Evolutionary conservation across 495 filamentous ascomycete genomes (phyloP), one percentile per base, ranked within the genome.

Genomic region (Lophiotrema nucula): DNA sequence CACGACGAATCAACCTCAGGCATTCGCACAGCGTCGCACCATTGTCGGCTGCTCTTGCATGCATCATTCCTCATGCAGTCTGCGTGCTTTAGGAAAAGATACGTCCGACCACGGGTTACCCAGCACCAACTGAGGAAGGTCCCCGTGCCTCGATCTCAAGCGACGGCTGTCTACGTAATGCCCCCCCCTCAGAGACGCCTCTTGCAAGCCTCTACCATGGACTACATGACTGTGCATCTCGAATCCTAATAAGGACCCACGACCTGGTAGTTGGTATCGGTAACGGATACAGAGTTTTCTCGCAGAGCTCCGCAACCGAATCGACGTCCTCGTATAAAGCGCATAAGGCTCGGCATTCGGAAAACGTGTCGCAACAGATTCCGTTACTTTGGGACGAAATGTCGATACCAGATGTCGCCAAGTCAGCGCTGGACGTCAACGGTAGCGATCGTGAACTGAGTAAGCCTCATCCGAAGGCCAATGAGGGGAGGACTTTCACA

Each of bases 401-500:
- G 31, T 35, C 31, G 8, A 8, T 35, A 15, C 44, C 41, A 22
- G 57, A 62, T 50, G 27, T 50, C 33, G 35, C 51, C 8, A 62
- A 62, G 39, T 11, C 27, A 13, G 43, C 54, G 19, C 19, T 44
- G 27, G 53, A 43, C 18, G 33, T 49, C 18, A 60, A 23, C 47
- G 46, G 37, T 4, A 66, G 54, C 22, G 35, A 46, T 15, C 42
- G 56, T 13, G 18, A 48, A 2, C 18, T 5, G 16, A 5, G 6
- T 4, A 51, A 18, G 23, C 23, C 26, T 45, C 27, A 16, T 18
- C 21, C 21, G 37, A 48, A 21, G 31, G 18, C 25, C 41, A 35
- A 45, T 28, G 42, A 60, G 4, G 44, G 62, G 6, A 41, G 38
- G 6, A 64, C 69, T 18, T 71, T 69, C 50, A 56, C 35, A 18